Conservation (phyloP, 2,329 filamentous ascomycete genomes). For the Claviceps citrina region DNA sequence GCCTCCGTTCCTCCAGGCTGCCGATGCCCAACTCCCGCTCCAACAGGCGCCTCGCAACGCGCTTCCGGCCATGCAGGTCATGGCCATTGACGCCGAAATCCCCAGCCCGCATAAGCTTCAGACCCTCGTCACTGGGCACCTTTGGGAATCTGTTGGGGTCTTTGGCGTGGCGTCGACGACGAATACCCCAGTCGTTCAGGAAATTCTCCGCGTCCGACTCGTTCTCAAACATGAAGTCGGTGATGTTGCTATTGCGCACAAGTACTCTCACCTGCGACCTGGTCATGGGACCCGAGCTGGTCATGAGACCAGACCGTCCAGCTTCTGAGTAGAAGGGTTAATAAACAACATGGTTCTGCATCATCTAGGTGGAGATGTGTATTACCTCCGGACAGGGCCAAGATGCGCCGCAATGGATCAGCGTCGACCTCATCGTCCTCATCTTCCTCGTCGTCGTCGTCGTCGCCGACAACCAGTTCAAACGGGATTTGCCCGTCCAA, state of each 20-base stretch:
- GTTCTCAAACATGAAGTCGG: constrained; percentile 21
- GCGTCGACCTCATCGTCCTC: constrained; percentile 4
- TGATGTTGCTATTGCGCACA: constrained; percentile 24
- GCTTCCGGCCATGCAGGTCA: constrained; percentile 37
- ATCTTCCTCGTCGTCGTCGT: constrained; percentile 9
- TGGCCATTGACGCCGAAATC: constrained; percentile 57
- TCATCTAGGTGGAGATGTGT: neutral
- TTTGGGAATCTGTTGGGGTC: constrained; percentile 57
- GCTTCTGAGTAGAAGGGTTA: constrained; percentile 10
- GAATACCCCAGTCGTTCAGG: constrained; percentile 26
- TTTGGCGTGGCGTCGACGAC: constrained; percentile 25
- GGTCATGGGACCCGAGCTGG: constrained; percentile 16
- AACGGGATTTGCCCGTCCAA: constrained; percentile 9
- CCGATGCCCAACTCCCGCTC: constrained; percentile 69
- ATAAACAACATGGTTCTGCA: neutral
- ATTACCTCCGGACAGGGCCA: constrained; percentile 18
- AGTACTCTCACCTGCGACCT: constrained; percentile 24
- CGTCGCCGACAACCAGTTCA: constrained; percentile 10
- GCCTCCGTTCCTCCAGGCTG: constrained; percentile 39
- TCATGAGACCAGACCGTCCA: constrained; percentile 15
- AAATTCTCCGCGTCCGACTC: constrained; percentile 23
- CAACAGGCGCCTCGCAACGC: constrained; percentile 55
- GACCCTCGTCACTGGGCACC: constrained; percentile 65
- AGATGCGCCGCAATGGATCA: constrained; percentile 21
- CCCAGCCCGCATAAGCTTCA: constrained; percentile 66